Evolutionary conservation across 495 filamentous ascomycete genomes (phyloP), one percentile per base, ranked within the genome.

Genomic region (Podospora anserina): DNA sequence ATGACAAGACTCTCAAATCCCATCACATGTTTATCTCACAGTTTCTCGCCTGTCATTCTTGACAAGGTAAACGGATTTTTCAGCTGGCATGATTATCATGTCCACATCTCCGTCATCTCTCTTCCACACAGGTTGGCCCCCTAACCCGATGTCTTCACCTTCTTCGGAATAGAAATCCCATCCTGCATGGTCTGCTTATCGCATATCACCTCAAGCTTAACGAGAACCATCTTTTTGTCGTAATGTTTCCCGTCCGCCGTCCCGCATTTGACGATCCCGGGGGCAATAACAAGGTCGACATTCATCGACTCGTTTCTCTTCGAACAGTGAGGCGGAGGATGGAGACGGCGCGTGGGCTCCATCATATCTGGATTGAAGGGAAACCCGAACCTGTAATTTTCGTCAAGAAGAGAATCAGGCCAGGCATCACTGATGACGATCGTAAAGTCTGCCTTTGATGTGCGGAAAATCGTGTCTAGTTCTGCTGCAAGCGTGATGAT

Each of bases 231-330:
- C 61, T 63, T 19, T 5, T 44, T 28, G 7, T 58, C 28, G 62
- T 71, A 74, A 9, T 69, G 44, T 0, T 5, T 39, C 0, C 71
- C 67, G 0, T 74, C 69, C 0, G 58, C 23, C 23, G 67, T 74
- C 11, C 69, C 65, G 20, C 56, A 26, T n/a, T 74, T 71, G 32
- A 71, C 11, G 23, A 73, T 49, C 5, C 66, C 66, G 0, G 71
- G 71, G 0, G 66, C 15, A 15, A 70, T 44, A 18, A n/a, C 59
- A 0, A 68, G 30, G 26, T 70, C 65, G 28, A 68, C 68, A 13
- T 68, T 58, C 67, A 69, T 72, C 6, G 57, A 65, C 7, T 23
- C 39, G 0, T 56, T 23, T 1, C 20, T 23, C 20, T 23, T 23
- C 20, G 20, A 66, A 54, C 0, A 18, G 39, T 4, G 44, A 30